Evolutionary conservation across 441 rosid genomes (phyloP), one percentile per base, ranked within the genome.

Genomic region (Arabidopsis hybrid): DNA sequence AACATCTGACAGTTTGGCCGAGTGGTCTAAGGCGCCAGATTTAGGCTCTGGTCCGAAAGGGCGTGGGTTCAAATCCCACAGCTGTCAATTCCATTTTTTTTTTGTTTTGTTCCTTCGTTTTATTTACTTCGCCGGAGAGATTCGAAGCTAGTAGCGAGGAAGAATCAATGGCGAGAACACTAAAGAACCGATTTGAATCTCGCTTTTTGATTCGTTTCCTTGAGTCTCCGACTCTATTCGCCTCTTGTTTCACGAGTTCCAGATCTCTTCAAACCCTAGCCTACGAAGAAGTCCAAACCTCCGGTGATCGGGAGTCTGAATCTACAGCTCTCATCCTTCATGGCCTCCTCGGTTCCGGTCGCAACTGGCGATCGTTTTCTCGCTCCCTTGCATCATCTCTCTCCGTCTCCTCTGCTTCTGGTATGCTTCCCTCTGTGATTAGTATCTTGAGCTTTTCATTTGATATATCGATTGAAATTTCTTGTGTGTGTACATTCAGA

Each of bases 61-160:
- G 97, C 97, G 97, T 93, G 97, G 97, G 97, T 93, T 95, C 97
- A 91, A 93, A 88, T 90, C 97, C 98, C 97, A 92, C 93, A 65
- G 69, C 32, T 40, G 62, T 67, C 61, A 53, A 21, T 21, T 21
- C 26, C 26, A n/a, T 31, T 45, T 13, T 7, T 4, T 31, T 31
- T 4, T 31, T 31, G 0, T 31, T 31, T 31, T 31, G 1, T 31
- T 4, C 4, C 3, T 43, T 43, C 7, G 16, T 13, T 47, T 16
- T 16, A 3, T 1, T 0, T 8, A 66, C 29, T 36, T 53, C 38
- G 52, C 60, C 74, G 66, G 75, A 14, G 55, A 67, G 31, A 29
- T 16, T 45, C 46, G 35, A 43, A 42, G 52, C 38, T 26, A 36
- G 45, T n/a, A n/a, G n/a, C n/a, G 26, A 43, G 0, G 65, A 47